Evolutionary conservation across 2,329 filamentous ascomycete species (phyloP).

Genomic region (Xylariaceae sp.): DNA sequence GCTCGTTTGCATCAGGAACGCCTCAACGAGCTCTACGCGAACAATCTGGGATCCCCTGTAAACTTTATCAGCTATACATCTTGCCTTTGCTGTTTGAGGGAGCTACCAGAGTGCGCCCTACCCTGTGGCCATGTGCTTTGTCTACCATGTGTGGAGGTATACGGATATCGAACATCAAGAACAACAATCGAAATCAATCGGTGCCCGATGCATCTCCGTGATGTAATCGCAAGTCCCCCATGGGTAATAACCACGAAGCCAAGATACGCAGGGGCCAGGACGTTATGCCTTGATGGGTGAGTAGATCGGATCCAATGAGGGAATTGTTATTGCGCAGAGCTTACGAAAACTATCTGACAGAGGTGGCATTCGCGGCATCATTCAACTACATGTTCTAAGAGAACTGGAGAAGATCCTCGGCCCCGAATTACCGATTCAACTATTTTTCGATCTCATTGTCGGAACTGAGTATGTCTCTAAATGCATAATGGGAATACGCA

Average conservation of each 20-base stretch:
- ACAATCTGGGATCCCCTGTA: constrained; percentile 24
- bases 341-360: constrained; percentile 13
- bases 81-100: constrained; percentile 31
- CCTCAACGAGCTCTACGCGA: constrained; percentile 30
- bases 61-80: constrained; percentile 30
- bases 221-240: constrained; percentile 27
- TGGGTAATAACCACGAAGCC: constrained; percentile 30
- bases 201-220: constrained; percentile 30
- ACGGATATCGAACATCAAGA: constrained; percentile 28
- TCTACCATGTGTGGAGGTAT: constrained; percentile 28
- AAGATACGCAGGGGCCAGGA: constrained; percentile 25
- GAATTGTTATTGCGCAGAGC: background rate
- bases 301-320: background rate
- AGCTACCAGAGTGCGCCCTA: constrained; percentile 30
- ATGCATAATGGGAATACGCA: background rate
- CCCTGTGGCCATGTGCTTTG: constrained; percentile 32
- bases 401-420: constrained; percentile 30
- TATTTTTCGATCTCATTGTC: constrained; percentile 32
- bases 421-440: constrained; percentile 27
- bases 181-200: constrained; percentile 31
- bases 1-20: constrained; percentile 29
- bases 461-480: constrained; percentile 27
- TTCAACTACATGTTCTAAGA: constrained; percentile 27
- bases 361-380: constrained; percentile 28
- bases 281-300: constrained; percentile 30